These are phyloP conservation scores for Aureobasidium sp. DNA, from an alignment of 2,329 filamentous ascomycete genomes.

Conservation along the genomic window DNA sequence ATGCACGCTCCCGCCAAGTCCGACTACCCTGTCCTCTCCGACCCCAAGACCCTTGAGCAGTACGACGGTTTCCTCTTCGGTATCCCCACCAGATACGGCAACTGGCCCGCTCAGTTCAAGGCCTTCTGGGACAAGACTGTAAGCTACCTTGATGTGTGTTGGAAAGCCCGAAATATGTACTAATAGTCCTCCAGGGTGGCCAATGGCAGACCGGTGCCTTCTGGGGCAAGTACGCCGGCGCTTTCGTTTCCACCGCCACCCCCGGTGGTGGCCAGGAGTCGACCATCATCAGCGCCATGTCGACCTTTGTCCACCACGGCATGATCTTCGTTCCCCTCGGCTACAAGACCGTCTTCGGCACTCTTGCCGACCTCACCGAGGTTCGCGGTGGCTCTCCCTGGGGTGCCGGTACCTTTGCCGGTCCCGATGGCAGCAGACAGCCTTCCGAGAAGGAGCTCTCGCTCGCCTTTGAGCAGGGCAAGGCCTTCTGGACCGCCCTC, in stretches of 20 bases:
- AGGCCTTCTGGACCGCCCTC: slow-evolving; percentile 72
- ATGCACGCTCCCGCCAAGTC: slow-evolving; percentile 79
- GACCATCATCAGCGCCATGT: slow-evolving; percentile 73
- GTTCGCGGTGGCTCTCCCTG: slow-evolving; percentile 82
- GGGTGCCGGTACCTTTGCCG: slow-evolving; percentile 87
- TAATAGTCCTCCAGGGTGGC: slow-evolving; percentile 37
- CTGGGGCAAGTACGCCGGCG: slow-evolving; percentile 76
- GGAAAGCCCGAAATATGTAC: neutral
- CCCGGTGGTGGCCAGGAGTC: slow-evolving; percentile 88
- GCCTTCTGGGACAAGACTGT: slow-evolving; percentile 82
- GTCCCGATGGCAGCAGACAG: slow-evolving; percentile 72
- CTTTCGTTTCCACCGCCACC: slow-evolving; percentile 84
- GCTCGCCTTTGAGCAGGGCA: slow-evolving; percentile 75
- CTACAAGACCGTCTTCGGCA: slow-evolving; percentile 70
- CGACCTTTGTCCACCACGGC: slow-evolving; percentile 85
- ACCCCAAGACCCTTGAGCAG: slow-evolving; percentile 21
- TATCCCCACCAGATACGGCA: slow-evolving; percentile 88
- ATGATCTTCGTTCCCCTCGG: slow-evolving; percentile 95
- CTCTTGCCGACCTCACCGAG: slow-evolving; percentile 66
- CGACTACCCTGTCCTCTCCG: slow-evolving; percentile 4
- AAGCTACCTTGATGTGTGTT: neutral
- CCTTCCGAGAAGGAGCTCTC: slow-evolving; percentile 68
- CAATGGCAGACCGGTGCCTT: slow-evolving; percentile 69
- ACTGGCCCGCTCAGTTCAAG: slow-evolving; percentile 97
- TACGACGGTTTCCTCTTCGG: slow-evolving; percentile 92